Percentiles rank a stretch among this genome's conserved stretches.
phyloP scores from a whole-genome alignment of 371 early-diverging fungal genomes.

The Mucor sp. region DNA sequence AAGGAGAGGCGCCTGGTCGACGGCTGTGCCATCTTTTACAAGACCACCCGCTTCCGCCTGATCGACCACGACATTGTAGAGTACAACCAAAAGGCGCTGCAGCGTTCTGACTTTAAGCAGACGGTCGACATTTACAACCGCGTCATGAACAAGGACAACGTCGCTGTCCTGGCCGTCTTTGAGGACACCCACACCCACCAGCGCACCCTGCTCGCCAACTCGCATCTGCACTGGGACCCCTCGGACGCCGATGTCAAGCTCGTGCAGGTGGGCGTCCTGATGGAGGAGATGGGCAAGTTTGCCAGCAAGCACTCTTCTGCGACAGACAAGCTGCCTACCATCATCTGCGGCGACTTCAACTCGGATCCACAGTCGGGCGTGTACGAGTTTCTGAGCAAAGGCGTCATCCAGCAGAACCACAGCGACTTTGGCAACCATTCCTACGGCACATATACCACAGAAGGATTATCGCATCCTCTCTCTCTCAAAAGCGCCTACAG shows the following conservation, averaged over 20 bases:
- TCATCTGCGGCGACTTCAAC: slow-evolving; percentile 98
- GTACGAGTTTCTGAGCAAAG: slow-evolving; percentile 83
- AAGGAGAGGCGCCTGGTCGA: slow-evolving; percentile 89
- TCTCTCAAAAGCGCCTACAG: slow-evolving; percentile 85
- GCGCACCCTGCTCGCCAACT: slow-evolving; percentile 86
- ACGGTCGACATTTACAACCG: slow-evolving; percentile 95
- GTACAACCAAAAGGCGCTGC: slow-evolving; percentile 92
- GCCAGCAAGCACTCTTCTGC: slow-evolving; percentile 48
- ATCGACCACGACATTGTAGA: slow-evolving; percentile 85
- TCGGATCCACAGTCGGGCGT: slow-evolving; percentile 92
- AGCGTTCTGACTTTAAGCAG: slow-evolving; percentile 85
- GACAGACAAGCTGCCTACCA: slow-evolving; percentile 55
- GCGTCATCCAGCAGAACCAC: slow-evolving; percentile 76
- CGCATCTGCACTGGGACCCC: slow-evolving; percentile 96
- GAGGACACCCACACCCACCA: slow-evolving; percentile 77
- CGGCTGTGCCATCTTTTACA: slow-evolving; percentile 98
- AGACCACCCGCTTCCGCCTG: slow-evolving; percentile 57
- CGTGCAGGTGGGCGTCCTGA: slow-evolving; percentile 94
- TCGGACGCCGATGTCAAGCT: slow-evolving; percentile 96
- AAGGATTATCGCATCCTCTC: slow-evolving; percentile 82
- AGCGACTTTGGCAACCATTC: slow-evolving; percentile 79
- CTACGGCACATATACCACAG: slow-evolving; percentile 87
- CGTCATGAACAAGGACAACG: slow-evolving; percentile 96
- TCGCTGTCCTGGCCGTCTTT: slow-evolving; percentile 87
- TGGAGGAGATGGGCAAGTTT: slow-evolving; percentile 83